phyloP scores from a whole-genome alignment of 495 filamentous ascomycete genomes.

The Polyplosphaeria fusca region DNA sequence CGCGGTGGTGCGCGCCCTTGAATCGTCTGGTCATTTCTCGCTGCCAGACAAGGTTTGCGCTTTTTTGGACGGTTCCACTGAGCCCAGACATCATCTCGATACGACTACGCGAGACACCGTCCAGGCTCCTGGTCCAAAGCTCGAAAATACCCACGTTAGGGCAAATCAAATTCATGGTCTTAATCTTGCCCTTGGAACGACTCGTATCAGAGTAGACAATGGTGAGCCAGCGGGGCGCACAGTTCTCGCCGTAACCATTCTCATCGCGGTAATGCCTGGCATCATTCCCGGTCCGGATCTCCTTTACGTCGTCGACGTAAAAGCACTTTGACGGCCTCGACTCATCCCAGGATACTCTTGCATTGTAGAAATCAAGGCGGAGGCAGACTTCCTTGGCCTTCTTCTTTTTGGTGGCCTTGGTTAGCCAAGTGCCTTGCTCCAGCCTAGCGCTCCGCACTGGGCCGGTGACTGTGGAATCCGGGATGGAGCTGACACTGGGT shows the following conservation, averaged over 20 bases:
- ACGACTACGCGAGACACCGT: slow-evolving; percentile 74
- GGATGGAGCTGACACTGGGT: slow-evolving; percentile 18
- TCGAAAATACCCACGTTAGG: slow-evolving; percentile 63
- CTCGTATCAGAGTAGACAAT: slow-evolving; percentile 74
- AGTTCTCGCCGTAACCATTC: slow-evolving; percentile 60
- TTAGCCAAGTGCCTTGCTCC: slow-evolving; percentile 69
- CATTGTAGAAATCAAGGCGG: slow-evolving; percentile 72
- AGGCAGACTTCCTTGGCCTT: slow-evolving; percentile 70
- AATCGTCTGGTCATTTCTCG: slow-evolving; percentile 75
- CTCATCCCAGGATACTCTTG: slow-evolving; percentile 83
- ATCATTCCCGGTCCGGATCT: slow-evolving; percentile 81
- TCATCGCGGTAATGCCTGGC: slow-evolving; percentile 87
- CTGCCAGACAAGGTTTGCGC: slow-evolving; percentile 76
- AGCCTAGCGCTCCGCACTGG: slow-evolving; percentile 69
- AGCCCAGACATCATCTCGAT: slow-evolving; percentile 85
- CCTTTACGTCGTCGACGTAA: slow-evolving; percentile 91
- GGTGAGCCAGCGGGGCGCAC: slow-evolving; percentile 75
- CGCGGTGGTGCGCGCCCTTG: slow-evolving; percentile 50
- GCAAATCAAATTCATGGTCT: slow-evolving; percentile 81
- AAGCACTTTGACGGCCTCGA: slow-evolving; percentile 75
- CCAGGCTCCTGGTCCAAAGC: slow-evolving; percentile 77
- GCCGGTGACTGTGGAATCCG: slow-evolving; percentile 56
- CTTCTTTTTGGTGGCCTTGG: slow-evolving; percentile 82
- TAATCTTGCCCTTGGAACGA: slow-evolving; percentile 64
- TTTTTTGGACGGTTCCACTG: slow-evolving; percentile 69